A percentile compares a stretch with the other conserved stretches of the same genome.
Evolutionary conservation across 1,139 yeast genomes (phyloP).

Genomic region (Saccharomycopsis hybrid): DNA sequence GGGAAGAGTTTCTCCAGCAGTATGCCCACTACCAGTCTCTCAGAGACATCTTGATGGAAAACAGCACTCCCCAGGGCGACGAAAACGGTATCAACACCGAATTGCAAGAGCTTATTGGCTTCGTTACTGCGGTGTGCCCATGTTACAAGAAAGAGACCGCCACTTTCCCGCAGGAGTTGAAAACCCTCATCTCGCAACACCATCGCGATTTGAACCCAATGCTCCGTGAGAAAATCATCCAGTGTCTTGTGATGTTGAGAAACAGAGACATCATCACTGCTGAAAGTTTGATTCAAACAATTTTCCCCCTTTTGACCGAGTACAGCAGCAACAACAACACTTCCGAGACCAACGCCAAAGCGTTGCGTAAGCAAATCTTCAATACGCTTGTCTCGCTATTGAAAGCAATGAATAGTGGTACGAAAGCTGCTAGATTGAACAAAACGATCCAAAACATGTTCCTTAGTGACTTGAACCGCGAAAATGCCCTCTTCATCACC

Average conservation of each 20-base stretch:
- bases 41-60: conserved; percentile 73
- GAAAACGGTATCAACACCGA: conserved; percentile 31
- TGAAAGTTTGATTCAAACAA: conserved; percentile 73
- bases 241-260: conserved; percentile 81
- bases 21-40: conserved; percentile 87
- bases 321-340: conserved; percentile 37
- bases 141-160: conserved; percentile 89
- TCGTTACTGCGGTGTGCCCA: conserved; percentile 83
- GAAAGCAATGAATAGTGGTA: conserved; percentile 76
- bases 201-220: conserved; percentile 81
- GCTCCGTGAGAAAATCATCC: conserved; percentile 85
- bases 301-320: conserved; percentile 73
- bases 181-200: conserved; percentile 58
- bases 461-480: conserved; percentile 69
- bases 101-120: conserved; percentile 80
- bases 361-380: conserved; percentile 76
- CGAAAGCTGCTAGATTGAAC: conserved; percentile 74
- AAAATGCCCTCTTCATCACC: conserved; percentile 93
- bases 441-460: conserved; percentile 86
- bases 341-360: conserved; percentile 64
- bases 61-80: conserved; percentile 30
- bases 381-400: conserved; percentile 68
- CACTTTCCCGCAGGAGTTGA: conserved; percentile 75
- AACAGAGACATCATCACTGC: conserved; percentile 79
- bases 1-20: conserved; percentile 89